A percentile compares a stretch with the other conserved stretches of the same genome.
Evolutionary conservation across 169 alveolate species (phyloP).

Genomic region (Plasmodium cynomolgi): DNA sequence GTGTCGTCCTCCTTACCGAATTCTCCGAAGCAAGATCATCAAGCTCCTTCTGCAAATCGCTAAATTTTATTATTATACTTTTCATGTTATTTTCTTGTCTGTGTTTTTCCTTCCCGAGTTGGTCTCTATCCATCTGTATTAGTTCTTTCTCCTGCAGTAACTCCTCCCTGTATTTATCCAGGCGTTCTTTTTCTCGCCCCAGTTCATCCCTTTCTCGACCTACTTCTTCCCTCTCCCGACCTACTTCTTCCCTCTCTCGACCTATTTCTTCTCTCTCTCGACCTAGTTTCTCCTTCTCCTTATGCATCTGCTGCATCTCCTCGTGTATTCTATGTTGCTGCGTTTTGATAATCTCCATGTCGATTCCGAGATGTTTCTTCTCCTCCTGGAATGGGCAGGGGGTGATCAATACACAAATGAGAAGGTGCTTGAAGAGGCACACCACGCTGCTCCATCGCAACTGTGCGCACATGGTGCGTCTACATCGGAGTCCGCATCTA

Average conservation of each 20-base stretch:
- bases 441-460: not conserved
- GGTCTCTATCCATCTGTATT: conserved; percentile 12
- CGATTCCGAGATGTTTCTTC: conserved; percentile 11
- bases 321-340: conserved; percentile 15
- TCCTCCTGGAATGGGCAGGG: conserved; percentile 7
- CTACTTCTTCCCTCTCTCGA: not conserved
- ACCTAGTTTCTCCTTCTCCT: conserved; percentile 9
- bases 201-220: not conserved
- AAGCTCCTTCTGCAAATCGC: conserved; percentile 15
- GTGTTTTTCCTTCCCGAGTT: conserved; percentile 25
- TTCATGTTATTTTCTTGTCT: conserved; percentile 37
- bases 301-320: conserved; percentile 1
- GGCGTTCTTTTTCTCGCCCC: conserved; percentile 17
- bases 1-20: not conserved
- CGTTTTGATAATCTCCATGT: conserved; percentile 9
- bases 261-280: not conserved
- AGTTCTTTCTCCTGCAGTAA: conserved; percentile 17
- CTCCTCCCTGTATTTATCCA: not conserved
- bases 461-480: not conserved
- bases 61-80: conserved; percentile 15
- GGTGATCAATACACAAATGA: not conserved
- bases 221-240: not conserved
- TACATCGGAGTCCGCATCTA: not conserved
- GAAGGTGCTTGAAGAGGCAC: not conserved
- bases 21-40: conserved; percentile 17